Conservation (phyloP, 306 rosid genomes). For the Cicer bijugum region DNA sequence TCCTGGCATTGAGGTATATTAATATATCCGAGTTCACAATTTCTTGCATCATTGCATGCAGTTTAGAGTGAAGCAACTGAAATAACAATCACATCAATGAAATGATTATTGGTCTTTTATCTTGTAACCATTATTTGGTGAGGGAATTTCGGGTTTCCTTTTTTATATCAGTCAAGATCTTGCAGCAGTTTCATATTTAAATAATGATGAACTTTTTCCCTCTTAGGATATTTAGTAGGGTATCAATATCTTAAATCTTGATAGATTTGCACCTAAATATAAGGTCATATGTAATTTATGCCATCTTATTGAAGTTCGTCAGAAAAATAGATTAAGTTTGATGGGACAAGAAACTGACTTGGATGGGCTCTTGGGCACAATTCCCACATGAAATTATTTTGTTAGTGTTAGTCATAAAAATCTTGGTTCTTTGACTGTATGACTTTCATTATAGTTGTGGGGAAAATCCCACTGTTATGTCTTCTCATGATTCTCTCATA, state of each 20-base stretch:
- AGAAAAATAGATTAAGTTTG: not conserved
- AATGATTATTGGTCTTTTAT: constrained; percentile 18
- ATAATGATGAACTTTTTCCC: constrained; percentile 9
- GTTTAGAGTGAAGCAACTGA: constrained; percentile 23
- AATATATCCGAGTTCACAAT: constrained; percentile 7
- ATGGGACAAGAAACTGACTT: constrained; percentile 29
- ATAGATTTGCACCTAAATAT: constrained; percentile 14
- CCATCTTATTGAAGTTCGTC: not conserved
- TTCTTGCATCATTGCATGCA: constrained; percentile 6
- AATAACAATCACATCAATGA: constrained; percentile 16
- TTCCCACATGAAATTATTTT: constrained; percentile 26
- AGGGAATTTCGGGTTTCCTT: constrained; percentile 27
- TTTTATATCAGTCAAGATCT: constrained; percentile 15
- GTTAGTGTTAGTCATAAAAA: constrained; percentile 23
- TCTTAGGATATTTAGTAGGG: constrained; percentile 23
- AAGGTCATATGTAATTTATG: constrained; percentile 34
- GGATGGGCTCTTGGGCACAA: not conserved
- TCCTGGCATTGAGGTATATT: constrained; percentile 63
- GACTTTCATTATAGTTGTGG: constrained; percentile 20
- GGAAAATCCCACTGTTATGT: constrained; percentile 28
- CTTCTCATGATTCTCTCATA: constrained; percentile 32
- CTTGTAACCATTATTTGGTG: constrained; percentile 23
- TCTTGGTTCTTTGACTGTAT: constrained; percentile 33
- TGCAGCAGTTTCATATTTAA: constrained; percentile 20
- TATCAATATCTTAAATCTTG: constrained; percentile 32